A percentile compares a stretch with the other conserved stretches of the same genome.
phyloP scores from a whole-genome alignment of 2,329 filamentous ascomycete species.

The Parasarocladium wereldwijsianum region DNA sequence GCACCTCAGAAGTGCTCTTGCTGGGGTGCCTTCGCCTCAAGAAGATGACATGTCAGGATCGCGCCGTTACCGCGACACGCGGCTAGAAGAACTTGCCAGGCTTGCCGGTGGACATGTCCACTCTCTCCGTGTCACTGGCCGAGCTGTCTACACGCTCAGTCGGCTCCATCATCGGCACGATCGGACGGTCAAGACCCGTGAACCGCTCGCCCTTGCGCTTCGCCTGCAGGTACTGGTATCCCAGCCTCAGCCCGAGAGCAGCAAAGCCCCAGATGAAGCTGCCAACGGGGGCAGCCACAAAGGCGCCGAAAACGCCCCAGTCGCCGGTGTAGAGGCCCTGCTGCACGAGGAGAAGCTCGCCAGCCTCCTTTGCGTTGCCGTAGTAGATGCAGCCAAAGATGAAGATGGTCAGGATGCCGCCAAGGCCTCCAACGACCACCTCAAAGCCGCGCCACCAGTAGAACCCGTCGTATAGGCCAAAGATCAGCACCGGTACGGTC shows the following conservation, averaged over 20 bases:
- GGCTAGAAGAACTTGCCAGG: constrained; percentile 44
- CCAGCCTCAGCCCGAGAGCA: constrained; percentile 45
- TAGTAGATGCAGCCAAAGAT: constrained; percentile 71
- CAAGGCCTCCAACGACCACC: constrained; percentile 62
- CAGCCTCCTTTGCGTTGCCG: constrained; percentile 47
- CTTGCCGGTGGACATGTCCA: constrained; percentile 18
- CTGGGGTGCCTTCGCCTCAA: too few species aligned
- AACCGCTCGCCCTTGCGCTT: constrained; percentile 47
- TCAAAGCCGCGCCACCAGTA: constrained; percentile 74
- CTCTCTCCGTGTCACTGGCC: constrained; percentile 12
- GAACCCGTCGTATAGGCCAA: constrained; percentile 56
- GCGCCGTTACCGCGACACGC: too few species aligned
- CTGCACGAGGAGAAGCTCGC: constrained; percentile 54
- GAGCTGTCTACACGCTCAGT: too few species aligned
- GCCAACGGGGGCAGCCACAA: constrained; percentile 65
- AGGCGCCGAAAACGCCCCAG: constrained; percentile 74
- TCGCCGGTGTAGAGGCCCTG: constrained; percentile 62
- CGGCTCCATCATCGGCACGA: constrained; percentile 6
- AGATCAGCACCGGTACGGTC: constrained; percentile 56
- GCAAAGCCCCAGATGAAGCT: constrained; percentile 56
- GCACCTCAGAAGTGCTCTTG: too few species aligned
- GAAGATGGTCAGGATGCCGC: constrained; percentile 67
- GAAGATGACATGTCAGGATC: too few species aligned
- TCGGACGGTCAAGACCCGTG: constrained; percentile 48
- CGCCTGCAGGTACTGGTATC: constrained; percentile 40